phyloP scores from a whole-genome alignment of 306 rosid species.

The Cotoneaster glaucophyllus region DNA sequence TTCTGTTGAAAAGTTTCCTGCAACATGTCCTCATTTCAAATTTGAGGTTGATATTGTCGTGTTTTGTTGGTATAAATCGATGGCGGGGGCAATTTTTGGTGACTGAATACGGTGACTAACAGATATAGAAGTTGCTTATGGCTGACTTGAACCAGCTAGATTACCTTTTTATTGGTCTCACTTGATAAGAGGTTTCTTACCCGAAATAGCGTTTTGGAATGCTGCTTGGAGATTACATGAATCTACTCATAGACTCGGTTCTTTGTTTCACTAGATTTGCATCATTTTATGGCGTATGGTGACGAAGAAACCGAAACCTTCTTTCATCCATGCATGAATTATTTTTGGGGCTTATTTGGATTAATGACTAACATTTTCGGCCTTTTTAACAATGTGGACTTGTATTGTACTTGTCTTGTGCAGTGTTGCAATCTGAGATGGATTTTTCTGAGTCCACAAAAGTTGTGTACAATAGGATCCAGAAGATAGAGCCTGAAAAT shows the following conservation, averaged over 20 bases:
- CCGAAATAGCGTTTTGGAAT: neutral
- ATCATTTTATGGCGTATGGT: neutral
- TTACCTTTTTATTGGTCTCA: neutral
- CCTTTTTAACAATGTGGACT: neutral
- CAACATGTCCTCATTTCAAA: neutral
- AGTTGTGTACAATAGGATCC: constrained; percentile 30
- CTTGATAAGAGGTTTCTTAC: neutral
- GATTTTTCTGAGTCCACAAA: constrained; percentile 30
- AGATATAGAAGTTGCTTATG: neutral
- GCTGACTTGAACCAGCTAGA: neutral
- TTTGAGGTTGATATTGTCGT: neutral
- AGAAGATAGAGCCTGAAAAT: constrained; percentile 29
- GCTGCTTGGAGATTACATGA: neutral
- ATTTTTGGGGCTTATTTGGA: neutral
- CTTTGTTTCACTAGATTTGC: neutral
- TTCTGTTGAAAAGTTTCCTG: neutral
- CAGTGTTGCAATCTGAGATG: constrained; percentile 21
- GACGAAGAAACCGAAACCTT: neutral
- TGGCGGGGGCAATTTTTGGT: neutral
- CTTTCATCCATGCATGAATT: neutral
- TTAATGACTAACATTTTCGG: neutral
- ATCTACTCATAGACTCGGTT: neutral
- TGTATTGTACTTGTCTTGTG: neutral
- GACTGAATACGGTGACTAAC: neutral
- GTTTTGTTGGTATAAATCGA: neutral